These are phyloP conservation scores for Mucor piriformis DNA, from an alignment of 371 early-diverging fungal species.

Conservation along the genomic window DNA sequence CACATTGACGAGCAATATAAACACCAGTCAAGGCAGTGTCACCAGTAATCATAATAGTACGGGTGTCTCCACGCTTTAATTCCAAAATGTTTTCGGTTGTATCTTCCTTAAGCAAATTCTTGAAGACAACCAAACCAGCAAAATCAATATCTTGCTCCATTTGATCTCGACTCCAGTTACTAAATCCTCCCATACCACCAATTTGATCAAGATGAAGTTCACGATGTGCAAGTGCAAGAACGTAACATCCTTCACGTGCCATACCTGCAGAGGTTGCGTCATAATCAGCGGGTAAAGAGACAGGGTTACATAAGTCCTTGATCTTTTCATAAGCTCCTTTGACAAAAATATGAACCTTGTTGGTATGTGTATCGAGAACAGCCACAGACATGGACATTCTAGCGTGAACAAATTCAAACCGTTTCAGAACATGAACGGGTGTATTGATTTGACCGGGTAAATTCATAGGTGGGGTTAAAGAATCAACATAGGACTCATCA, in stretches of 20 bases:
- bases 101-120: slow-evolving; percentile 85
- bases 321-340: slow-evolving; percentile 88
- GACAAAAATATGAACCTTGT: slow-evolving; percentile 70
- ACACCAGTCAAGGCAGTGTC: slow-evolving; percentile 91
- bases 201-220: slow-evolving; percentile 45
- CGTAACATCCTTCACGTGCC: slow-evolving; percentile 80
- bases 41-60: slow-evolving; percentile 93
- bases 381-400: slow-evolving; percentile 86
- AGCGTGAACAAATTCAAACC: slow-evolving; percentile 87
- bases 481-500: slow-evolving; percentile 45
- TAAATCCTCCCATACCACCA: slow-evolving; percentile 46
- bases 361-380: slow-evolving; percentile 59
- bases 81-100: slow-evolving; percentile 72
- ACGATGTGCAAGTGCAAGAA: slow-evolving; percentile 73
- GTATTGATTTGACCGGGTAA: slow-evolving; percentile 20
- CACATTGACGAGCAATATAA: slow-evolving; percentile 81
- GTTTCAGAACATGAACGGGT: slow-evolving; percentile 62
- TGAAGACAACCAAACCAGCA: slow-evolving; percentile 81
- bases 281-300: slow-evolving; percentile 69
- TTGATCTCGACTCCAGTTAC: slow-evolving; percentile 59
- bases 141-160: slow-evolving; percentile 70
- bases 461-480: slow-evolving; percentile 38
- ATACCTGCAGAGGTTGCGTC: slow-evolving; percentile 55
- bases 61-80: slow-evolving; percentile 75
- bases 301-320: slow-evolving; percentile 54